Conservation (phyloP, 1,139 yeast species). For the Geotrichum bryndzae region DNA sequence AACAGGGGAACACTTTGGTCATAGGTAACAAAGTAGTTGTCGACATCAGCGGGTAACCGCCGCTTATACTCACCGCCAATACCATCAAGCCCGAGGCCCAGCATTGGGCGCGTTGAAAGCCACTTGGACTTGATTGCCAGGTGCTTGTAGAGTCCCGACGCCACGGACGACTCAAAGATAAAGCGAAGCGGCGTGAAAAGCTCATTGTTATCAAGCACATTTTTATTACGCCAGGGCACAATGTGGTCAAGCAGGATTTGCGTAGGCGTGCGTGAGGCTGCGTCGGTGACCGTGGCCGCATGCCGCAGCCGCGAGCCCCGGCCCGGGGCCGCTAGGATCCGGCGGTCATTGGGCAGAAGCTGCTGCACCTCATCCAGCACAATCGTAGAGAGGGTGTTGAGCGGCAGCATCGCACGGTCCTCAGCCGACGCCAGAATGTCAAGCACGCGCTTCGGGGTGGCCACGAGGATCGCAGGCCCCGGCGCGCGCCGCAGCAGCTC, state of each 20-base stretch:
- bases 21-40: constrained; percentile 16
- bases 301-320: not conserved
- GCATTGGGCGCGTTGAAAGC: constrained; percentile 17
- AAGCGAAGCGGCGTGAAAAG: constrained; percentile 19
- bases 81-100: constrained; percentile 18
- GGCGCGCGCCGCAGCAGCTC: constrained; percentile 57
- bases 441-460: constrained; percentile 82
- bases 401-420: constrained; percentile 19
- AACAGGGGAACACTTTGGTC: constrained; percentile 9
- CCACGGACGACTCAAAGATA: constrained; percentile 21
- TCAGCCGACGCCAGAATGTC: constrained; percentile 48
- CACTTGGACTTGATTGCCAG: constrained; percentile 14
- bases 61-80: constrained; percentile 1
- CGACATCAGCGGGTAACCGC: constrained; percentile 11
- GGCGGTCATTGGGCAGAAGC: constrained; percentile 16
- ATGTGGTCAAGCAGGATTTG: constrained; percentile 23
- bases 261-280: constrained; percentile 16
- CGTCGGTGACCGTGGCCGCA: not conserved
- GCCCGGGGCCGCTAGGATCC: not conserved
- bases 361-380: constrained; percentile 26
- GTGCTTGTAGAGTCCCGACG: constrained; percentile 16
- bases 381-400: constrained; percentile 22
- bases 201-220: constrained; percentile 14
- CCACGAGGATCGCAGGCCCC: constrained; percentile 72
- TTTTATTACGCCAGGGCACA: constrained; percentile 22